These are phyloP conservation scores for Quercus aquifolioides DNA, from an alignment of 306 rosid genomes.

Conservation along the genomic window DNA sequence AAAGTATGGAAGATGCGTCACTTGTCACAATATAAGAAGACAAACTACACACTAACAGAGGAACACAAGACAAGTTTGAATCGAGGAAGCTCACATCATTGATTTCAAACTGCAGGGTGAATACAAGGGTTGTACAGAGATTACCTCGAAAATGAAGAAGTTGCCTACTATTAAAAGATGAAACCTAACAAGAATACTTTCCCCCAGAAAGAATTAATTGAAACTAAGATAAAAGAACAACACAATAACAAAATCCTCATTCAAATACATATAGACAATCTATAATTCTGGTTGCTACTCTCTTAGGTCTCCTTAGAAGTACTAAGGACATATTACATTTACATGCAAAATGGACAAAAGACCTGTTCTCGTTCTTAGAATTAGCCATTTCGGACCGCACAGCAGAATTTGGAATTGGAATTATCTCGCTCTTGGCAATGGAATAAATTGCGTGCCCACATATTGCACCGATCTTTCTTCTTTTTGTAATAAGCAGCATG, in stretches of 20 bases:
- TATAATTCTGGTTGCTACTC: slow-evolving; percentile 51
- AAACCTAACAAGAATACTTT: slow-evolving; percentile 36
- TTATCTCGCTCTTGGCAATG: slow-evolving; percentile 76
- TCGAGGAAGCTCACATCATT: slow-evolving; percentile 49
- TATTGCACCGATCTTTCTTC: slow-evolving; percentile 84
- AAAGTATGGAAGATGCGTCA: slow-evolving; percentile 28
- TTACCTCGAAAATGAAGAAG: slow-evolving; percentile 43
- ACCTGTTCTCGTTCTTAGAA: slow-evolving; percentile 99
- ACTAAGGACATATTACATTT: slow-evolving; percentile 69
- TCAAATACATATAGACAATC: slow-evolving; percentile 55
- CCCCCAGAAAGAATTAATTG: slow-evolving; percentile 31
- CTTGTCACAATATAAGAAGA: slow-evolving; percentile 26
- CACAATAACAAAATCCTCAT: slow-evolving; percentile 36
- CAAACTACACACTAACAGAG: slow-evolving; percentile 40
- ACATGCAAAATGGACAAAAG: slow-evolving; percentile 95
- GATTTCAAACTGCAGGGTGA: slow-evolving; percentile 43
- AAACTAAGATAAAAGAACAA: slow-evolving; percentile 26
- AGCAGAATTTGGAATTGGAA: slow-evolving; percentile 77
- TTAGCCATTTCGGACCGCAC: slow-evolving; percentile 75
- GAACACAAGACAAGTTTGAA: slow-evolving; percentile 36
- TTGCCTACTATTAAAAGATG: slow-evolving; percentile 33
- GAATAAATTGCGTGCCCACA: slow-evolving; percentile 84
- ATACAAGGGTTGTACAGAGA: slow-evolving; percentile 43
- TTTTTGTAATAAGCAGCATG: slow-evolving; percentile 79
- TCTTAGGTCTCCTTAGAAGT: slow-evolving; percentile 53